Evolutionary conservation across 108 stramenopile genomes (phyloP).

Genomic region (Cyclotella kingstonii): DNA sequence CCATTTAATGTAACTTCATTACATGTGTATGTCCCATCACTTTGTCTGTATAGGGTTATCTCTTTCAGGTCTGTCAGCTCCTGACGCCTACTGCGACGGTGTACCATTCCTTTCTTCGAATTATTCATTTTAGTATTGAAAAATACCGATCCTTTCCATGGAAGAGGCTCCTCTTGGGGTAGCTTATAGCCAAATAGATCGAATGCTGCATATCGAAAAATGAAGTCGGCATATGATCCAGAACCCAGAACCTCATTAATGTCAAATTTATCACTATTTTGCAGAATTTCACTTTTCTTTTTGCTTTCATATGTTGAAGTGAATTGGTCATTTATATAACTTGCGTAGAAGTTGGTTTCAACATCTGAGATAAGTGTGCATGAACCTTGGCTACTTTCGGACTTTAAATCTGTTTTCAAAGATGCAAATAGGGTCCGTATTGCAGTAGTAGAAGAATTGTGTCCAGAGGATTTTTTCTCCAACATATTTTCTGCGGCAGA

Average conservation of each 20-base stretch:
- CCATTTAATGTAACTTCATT: neutral
- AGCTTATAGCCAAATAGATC: conserved; percentile 56
- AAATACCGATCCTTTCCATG: conserved; percentile 48
- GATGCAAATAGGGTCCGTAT: neutral
- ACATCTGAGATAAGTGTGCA: conserved; percentile 2
- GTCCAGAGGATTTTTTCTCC: conserved; percentile 5
- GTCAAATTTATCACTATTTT: neutral
- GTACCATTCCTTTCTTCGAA: no score
- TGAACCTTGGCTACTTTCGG: neutral
- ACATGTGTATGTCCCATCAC: conserved; percentile 54
- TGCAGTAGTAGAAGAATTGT: conserved; percentile 1
- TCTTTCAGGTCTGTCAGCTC: conserved; percentile 58
- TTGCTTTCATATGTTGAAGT: no score
- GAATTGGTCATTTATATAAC: no score
- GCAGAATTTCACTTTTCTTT: no score
- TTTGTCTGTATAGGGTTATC: conserved; percentile 54
- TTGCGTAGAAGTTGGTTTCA: no score
- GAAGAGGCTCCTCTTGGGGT: conserved; percentile 30
- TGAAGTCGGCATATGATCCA: conserved; percentile 79
- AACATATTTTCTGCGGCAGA: conserved; percentile 35
- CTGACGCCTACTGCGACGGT: conserved; percentile 44
- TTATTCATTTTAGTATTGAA: neutral
- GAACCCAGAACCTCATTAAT: conserved; percentile 58
- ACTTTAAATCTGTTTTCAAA: neutral
- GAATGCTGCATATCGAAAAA: conserved; percentile 68